Percentiles rank a stretch among this genome's conserved stretches.
These are phyloP conservation scores for Salvia miltiorrhiza DNA, from an alignment of 257 asterid species.

Conservation along the genomic window DNA sequence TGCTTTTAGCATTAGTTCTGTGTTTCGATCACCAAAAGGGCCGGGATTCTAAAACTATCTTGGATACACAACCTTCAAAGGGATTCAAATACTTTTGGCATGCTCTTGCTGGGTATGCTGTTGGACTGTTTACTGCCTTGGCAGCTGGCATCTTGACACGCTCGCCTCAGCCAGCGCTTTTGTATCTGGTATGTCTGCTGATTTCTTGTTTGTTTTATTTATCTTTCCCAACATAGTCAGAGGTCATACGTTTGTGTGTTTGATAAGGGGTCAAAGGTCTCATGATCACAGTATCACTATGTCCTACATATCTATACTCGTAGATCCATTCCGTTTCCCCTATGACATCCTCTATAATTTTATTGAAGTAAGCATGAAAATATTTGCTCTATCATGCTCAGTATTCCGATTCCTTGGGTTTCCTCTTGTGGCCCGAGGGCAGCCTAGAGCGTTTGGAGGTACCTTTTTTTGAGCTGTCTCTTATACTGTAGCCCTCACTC, in stretches of 20 bases:
- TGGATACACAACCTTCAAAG: constrained; percentile 46
- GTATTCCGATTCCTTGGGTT: neutral
- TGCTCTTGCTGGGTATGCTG: constrained; percentile 77
- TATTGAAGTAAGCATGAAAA: neutral
- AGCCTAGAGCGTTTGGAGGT: neutral
- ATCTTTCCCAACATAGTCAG: neutral
- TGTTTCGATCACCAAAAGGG: constrained; percentile 73
- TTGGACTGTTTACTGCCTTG: constrained; percentile 80
- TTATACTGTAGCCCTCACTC: neutral
- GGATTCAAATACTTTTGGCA: constrained; percentile 67
- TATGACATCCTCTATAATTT: neutral
- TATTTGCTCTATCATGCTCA: neutral
- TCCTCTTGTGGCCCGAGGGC: neutral
- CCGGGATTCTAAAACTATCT: constrained; percentile 36
- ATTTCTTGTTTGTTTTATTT: neutral
- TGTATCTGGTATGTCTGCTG: constrained; percentile 61
- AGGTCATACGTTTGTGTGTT: neutral
- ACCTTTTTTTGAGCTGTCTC: neutral
- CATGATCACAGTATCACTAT: neutral
- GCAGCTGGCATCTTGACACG: constrained; percentile 89
- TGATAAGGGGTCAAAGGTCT: neutral
- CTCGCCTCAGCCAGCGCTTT: constrained; percentile 94
- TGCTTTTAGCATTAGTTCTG: constrained; percentile 95
- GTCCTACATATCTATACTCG: neutral
- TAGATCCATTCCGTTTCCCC: neutral